Evolutionary conservation across 225 moss, liverwort and hornwort species (phyloP), one percentile per base, ranked within the genome.

Genomic region (Antitrichia curtipendula): DNA sequence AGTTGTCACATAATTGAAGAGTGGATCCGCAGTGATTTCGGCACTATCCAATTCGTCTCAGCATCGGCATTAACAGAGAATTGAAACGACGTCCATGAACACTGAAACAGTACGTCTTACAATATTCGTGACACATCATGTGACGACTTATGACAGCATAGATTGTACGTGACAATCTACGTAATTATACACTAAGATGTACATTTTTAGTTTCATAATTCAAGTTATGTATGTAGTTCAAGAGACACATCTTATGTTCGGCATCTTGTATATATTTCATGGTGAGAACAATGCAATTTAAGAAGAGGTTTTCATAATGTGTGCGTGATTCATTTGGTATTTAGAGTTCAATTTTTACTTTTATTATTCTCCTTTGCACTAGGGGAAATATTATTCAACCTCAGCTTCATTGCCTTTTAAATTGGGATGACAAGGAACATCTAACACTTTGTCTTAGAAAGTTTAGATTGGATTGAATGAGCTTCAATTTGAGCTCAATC

Each of bases 221-320:
- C 23, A 79, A 78, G 72, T 59, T 34, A n/a, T 71, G 9, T 49
- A 31, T 81, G 11, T 56, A 78, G 71, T 87, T 87, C 36, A 64
- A 87, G 82, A 52, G 71, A 87, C 65, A 7, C 13, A 16, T 62
- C 38, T 16, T 63, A 77, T 38, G 47, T n/a, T 65, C 57, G 38
- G 83, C 84, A 84, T 58, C 52, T 85, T 91, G 89, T 89, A 87
- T 29, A 89, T 63, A 76, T 78, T 71, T 76, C 71, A 84, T 53
- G 69, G 87, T 75, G 59, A 91, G 87, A 60, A 75, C 45, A 80
- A 45, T 70, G 8, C 71, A 41, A 58, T 83, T 52, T 18, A 31
- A 76, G 81, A 81, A 60, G 13, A 65, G 56, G 14, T 87, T 83
- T 31, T 40, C n/a, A 19, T 43, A 38, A 29, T 36, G 45, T 56